Conservation (phyloP, 1,284 basidiomycete species). For the Pseudozyma sp. region DNA sequence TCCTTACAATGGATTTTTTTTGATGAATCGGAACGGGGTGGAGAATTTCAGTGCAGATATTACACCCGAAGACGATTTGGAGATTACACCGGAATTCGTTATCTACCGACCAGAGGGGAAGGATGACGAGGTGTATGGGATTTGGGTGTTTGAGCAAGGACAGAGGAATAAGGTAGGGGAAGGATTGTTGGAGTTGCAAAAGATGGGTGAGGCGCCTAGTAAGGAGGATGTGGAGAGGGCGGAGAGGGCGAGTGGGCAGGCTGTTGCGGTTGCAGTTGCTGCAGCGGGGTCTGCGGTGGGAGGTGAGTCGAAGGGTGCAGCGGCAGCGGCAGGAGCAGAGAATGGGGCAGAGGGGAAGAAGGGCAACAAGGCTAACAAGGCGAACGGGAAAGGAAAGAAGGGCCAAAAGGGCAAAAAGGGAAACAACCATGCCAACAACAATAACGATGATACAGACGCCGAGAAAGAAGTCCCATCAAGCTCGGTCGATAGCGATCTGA, state of each 20-base stretch:
- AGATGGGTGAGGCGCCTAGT: constrained; percentile 38
- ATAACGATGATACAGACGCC: background rate
- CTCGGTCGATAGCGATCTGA: too few species aligned
- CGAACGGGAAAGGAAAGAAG: constrained; percentile 26
- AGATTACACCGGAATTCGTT: constrained; percentile 75
- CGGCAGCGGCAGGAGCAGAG: background rate
- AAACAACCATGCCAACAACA: constrained; percentile 16
- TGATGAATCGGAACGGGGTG: constrained; percentile 86
- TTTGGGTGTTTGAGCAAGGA: constrained; percentile 82
- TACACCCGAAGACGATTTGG: constrained; percentile 82
- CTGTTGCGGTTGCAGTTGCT: background rate
- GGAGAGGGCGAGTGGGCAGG: constrained; percentile 3
- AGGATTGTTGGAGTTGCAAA: constrained; percentile 59
- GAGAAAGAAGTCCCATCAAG: background rate
- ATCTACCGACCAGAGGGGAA: constrained; percentile 77
- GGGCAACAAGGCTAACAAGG: constrained; percentile 21
- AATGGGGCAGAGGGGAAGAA: constrained; percentile 16
- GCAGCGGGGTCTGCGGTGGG: background rate
- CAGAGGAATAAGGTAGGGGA: constrained; percentile 77
- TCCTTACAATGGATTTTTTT: constrained; percentile 86
- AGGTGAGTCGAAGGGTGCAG: constrained; percentile 3
- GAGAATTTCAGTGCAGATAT: constrained; percentile 83
- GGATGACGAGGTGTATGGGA: constrained; percentile 74
- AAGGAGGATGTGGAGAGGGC: constrained; percentile 25
- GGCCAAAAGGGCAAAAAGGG: constrained; percentile 18